Evolutionary conservation across 768 basidiomycete species (phyloP).

Genomic region (Royoungia palumana): DNA sequence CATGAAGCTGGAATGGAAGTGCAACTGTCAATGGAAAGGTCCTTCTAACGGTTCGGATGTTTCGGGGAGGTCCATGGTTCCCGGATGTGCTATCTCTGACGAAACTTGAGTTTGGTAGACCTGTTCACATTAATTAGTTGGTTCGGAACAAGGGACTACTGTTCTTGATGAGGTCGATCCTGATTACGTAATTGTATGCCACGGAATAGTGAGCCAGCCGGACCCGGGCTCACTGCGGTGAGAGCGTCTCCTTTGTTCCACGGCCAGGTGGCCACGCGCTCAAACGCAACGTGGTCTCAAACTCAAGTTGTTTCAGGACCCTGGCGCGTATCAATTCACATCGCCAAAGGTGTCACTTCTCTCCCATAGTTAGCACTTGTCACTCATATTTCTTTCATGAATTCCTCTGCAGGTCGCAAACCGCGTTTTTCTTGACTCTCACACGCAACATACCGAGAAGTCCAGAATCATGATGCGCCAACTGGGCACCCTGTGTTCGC

Average conservation of each 20-base stretch:
- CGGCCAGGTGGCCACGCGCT: constrained; percentile 18
- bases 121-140: constrained; percentile 9
- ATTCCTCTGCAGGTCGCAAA: constrained; percentile 24
- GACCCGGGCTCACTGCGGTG: constrained; percentile 3
- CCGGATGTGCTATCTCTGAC: constrained; percentile 1
- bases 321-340: constrained; percentile 28
- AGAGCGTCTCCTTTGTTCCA: not conserved
- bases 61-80: not conserved
- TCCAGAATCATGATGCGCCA: constrained; percentile 28
- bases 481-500: constrained; percentile 25
- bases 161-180: constrained; percentile 19
- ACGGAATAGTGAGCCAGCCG: constrained; percentile 15
- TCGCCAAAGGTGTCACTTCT: constrained; percentile 18
- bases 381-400: constrained; percentile 28
- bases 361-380: constrained; percentile 14
- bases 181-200: constrained; percentile 21
- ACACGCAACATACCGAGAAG: constrained; percentile 34
- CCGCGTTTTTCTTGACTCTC: constrained; percentile 36
- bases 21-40: constrained; percentile 1
- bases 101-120: not conserved
- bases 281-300: constrained; percentile 19
- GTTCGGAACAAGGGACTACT: not conserved
- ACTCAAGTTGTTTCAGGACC: constrained; percentile 20
- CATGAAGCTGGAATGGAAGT: constrained; percentile 15
- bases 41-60: not conserved